Base-by-base conservation (phyloP, 2,329 filamentous ascomycete genomes). In the Dendryphion nanum region DNA sequence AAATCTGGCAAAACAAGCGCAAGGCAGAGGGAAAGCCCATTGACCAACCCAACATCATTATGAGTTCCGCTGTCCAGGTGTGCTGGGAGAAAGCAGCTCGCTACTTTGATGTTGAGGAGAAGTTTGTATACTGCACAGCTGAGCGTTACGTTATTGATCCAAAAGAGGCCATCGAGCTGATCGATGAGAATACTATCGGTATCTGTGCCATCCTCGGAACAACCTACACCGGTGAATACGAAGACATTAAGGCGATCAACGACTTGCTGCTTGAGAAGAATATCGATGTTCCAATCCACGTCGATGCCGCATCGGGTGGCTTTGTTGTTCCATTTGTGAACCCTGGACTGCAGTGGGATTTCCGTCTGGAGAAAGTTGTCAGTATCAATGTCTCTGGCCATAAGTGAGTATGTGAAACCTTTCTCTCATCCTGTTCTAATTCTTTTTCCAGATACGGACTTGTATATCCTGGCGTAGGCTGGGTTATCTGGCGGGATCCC, bases 341-440 rank as follows among this genome's bases (percentile, higher is more conserved):
- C 37, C 90, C 90, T 0, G 79, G 85, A 18, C 72, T 96, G 2
- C 75, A 85, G 50, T 97, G 91, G 91, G 91, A 97, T 61, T 97
- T 97, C 74, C 79, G 89, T 45, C 79, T 93, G 19, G 80, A 87
- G 57, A 89, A 85, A 65, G 91, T 96, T 3, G 85, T 95, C 18
- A 93, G 86, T 2, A 96, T 96, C 73, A 96, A 96, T 59, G 86
- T 89, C 13, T 95, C 89, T 0, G 91, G 91, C 15, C 91, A 96
- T 76, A 96, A 96, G 23, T 26, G n/a, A 10, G 23, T 26, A 73
- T 83, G 64, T 3, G 85, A 94, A 18, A 93, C 86, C 2, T 96
- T 97, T 73, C 96, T 96, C 59, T 86, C 89, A 13, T 95, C 89
- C 0, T 91, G 91, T 14, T 91, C 96, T 76, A 96, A 96, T 26